Conservation (phyloP, 1,139 yeast genomes). For the Candida dubliniensis region DNA sequence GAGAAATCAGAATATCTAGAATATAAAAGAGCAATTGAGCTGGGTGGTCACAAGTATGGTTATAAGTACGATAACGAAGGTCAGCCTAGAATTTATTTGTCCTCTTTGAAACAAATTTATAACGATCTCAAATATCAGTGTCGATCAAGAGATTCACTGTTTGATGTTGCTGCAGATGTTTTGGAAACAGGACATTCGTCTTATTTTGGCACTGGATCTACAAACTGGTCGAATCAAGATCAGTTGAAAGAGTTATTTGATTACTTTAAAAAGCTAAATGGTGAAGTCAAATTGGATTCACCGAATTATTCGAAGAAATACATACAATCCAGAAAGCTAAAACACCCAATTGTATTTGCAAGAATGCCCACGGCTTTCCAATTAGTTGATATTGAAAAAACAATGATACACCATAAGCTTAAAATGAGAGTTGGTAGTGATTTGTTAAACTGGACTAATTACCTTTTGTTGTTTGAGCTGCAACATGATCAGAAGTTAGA, state of each 20-base stretch:
- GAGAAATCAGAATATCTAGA: conserved; percentile 24
- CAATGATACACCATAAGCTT: conserved; percentile 5
- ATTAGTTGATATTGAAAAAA: conserved; percentile 23
- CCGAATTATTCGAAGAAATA: conserved; percentile 17
- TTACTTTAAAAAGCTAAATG: conserved; percentile 32
- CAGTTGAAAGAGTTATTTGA: conserved; percentile 32
- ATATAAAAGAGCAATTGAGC: conserved; percentile 5
- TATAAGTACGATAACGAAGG: conserved; percentile 16
- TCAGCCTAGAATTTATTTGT: conserved; percentile 36
- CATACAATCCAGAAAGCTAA: conserved; percentile 3
- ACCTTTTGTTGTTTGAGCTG: conserved; percentile 13
- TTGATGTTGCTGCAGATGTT: conserved; percentile 18
- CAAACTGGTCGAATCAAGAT: conserved; percentile 36
- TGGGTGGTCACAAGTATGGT: conserved; percentile 11
- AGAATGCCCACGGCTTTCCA: conserved; percentile 32
- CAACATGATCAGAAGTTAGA: not conserved
- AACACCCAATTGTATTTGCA: conserved; percentile 2
- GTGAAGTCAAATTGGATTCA: conserved; percentile 14
- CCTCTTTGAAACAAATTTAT: conserved; percentile 62
- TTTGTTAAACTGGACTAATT: conserved; percentile 22
- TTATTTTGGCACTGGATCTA: conserved; percentile 17
- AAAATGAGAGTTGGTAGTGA: conserved; percentile 18
- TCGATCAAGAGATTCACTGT: conserved; percentile 27
- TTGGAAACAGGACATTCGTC: conserved; percentile 16
- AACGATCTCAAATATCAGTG: conserved; percentile 63